Conservation (phyloP, 208 protist genomes). For the Trichomonas tenax region DNA sequence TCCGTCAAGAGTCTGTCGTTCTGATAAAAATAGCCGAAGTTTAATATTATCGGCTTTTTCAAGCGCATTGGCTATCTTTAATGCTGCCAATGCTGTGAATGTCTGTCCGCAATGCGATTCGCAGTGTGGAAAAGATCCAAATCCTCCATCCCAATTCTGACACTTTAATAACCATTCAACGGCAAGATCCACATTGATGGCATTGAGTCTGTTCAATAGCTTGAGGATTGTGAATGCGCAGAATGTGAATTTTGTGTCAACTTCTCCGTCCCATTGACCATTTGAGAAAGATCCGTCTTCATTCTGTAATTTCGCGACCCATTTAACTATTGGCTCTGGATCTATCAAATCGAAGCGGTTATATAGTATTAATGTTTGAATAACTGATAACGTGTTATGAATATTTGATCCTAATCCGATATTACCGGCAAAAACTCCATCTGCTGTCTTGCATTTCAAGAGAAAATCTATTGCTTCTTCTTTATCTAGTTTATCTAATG, state of each 20-base stretch:
- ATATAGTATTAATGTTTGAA: conserved; percentile 54
- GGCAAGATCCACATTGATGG: conserved; percentile 44
- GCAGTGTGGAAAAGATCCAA: conserved; percentile 33
- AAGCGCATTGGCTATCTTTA: conserved; percentile 63
- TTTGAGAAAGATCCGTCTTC: conserved; percentile 85
- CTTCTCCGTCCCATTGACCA: conserved; percentile 80
- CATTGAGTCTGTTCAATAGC: conserved; percentile 57
- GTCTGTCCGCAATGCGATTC: conserved; percentile 52
- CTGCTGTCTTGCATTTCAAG: conserved; percentile 61
- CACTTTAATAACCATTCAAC: conserved; percentile 69
- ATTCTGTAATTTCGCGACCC: conserved; percentile 67
- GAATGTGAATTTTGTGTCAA: conserved; percentile 89
- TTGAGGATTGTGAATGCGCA: conserved; percentile 75
- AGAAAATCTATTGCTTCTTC: conserved; percentile 69
- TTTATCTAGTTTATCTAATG: conserved; percentile 46
- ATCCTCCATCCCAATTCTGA: conserved; percentile 91
- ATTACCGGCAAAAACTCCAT: conserved; percentile 89
- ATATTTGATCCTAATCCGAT: conserved; percentile 81
- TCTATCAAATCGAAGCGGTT: background rate
- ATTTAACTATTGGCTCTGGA: conserved; percentile 39
- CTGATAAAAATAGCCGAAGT: conserved; percentile 81
- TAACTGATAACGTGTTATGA: conserved; percentile 82
- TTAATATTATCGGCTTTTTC: conserved; percentile 44
- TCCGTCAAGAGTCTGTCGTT: conserved; percentile 72
- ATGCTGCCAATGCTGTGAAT: conserved; percentile 68